Evolutionary conservation across 371 early-diverging fungal species (phyloP).

Genomic region (Rhizopus arrhizus): DNA sequence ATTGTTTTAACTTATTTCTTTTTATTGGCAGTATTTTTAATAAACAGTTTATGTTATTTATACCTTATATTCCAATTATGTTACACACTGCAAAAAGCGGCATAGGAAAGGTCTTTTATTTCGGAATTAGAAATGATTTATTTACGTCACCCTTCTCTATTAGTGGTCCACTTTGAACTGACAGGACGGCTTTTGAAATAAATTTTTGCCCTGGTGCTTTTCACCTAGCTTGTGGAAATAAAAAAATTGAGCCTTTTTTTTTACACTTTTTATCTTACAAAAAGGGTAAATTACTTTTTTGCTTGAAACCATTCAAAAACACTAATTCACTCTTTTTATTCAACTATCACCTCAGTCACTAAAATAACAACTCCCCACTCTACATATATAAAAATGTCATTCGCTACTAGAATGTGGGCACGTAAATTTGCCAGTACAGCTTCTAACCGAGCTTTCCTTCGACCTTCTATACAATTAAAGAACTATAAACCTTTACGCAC

Average conservation of each 20-base stretch:
- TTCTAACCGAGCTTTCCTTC: slow-evolving; percentile 24
- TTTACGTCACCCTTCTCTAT: too few relatives aligned
- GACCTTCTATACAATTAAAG: slow-evolving; percentile 25
- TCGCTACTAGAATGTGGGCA: slow-evolving; percentile 54
- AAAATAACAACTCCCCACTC: slow-evolving; percentile 20
- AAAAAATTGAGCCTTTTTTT: neutral
- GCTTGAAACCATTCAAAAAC: neutral
- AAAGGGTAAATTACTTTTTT: neutral
- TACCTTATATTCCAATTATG: too few relatives aligned
- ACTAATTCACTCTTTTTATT: neutral
- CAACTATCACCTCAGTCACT: neutral
- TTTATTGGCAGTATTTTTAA: neutral
- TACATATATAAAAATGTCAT: slow-evolving; percentile 38
- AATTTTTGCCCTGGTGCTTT: neutral
- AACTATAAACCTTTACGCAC: slow-evolving; percentile 38
- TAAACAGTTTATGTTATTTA: too few relatives aligned
- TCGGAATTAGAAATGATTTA: too few relatives aligned
- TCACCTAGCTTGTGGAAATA: neutral
- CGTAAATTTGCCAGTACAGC: slow-evolving; percentile 44
- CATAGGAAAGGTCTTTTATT: too few relatives aligned
- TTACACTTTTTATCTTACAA: neutral
- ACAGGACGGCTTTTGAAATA: neutral
- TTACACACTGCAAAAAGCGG: too few relatives aligned
- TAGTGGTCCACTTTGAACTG: too few relatives aligned
- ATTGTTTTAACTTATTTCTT: neutral